Conservation (phyloP, 2,329 filamentous ascomycete genomes). For the Delphinella strobiligena region DNA sequence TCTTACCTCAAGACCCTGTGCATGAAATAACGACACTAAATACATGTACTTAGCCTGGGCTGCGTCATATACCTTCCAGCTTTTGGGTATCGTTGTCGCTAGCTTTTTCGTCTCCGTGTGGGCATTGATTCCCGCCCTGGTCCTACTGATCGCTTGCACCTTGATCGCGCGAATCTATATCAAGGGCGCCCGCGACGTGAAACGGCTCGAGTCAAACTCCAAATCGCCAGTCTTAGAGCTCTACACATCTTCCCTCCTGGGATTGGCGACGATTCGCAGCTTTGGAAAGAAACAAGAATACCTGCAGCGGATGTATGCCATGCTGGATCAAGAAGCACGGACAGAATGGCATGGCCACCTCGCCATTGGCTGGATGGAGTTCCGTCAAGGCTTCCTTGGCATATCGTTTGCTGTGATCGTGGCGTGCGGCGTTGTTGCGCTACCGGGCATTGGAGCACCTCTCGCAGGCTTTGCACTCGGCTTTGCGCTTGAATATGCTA, state of each 20-base stretch:
- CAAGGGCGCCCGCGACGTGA: not conserved
- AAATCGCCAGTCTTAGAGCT: not conserved
- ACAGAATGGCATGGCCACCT: not conserved
- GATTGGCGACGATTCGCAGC: not conserved
- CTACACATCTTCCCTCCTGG: not conserved
- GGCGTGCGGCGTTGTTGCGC: slow-evolving; percentile 55
- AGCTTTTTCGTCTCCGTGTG: not conserved
- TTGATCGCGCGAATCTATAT: not conserved
- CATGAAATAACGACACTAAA: too few relatives aligned
- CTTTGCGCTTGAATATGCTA: not conserved
- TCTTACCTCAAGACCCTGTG: too few relatives aligned
- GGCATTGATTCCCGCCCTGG: not conserved
- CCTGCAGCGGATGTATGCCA: not conserved
- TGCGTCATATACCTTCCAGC: not conserved
- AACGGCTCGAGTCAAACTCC: not conserved
- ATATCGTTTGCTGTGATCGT: slow-evolving; percentile 37
- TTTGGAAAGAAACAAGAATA: not conserved
- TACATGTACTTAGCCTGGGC: not conserved
- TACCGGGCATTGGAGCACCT: not conserved
- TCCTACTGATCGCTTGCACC: not conserved
- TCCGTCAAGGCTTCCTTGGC: not conserved
- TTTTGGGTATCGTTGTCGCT: not conserved
- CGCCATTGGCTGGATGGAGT: not conserved
- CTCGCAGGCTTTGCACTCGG: not conserved
- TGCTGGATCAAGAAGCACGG: not conserved